Percentiles rank a stretch among this genome's conserved stretches.
Conservation (phyloP, 2,329 filamentous ascomycete species). For the Sarocladium oryzae region DNA sequence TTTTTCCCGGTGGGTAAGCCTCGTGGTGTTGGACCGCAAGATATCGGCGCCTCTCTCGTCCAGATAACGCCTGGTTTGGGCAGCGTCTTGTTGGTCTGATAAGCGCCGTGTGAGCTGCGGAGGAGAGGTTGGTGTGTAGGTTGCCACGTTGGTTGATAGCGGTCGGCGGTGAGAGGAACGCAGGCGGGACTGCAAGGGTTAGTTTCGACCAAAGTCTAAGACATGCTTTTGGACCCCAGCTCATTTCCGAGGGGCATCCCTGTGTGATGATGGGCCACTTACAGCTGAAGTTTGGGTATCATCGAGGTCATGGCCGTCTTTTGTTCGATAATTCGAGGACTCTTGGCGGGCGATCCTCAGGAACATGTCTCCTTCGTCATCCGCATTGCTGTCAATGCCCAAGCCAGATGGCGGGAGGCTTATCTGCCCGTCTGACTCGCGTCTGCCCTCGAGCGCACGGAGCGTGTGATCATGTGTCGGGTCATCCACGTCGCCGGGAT, state of each 20-base stretch:
- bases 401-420: constrained; percentile 36
- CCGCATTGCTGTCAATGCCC: constrained; percentile 31
- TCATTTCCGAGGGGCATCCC: too few relatives aligned
- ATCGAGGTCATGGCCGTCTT: constrained; percentile 21
- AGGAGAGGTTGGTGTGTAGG: constrained; percentile 43
- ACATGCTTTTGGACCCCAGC: too few relatives aligned
- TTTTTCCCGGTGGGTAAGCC: constrained; percentile 34
- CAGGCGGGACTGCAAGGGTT: constrained; percentile 37
- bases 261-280: too few relatives aligned
- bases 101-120: constrained; percentile 45
- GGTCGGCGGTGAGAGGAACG: constrained; percentile 45
- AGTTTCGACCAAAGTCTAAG: constrained; percentile 9
- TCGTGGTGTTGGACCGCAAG: constrained; percentile 38
- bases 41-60: constrained; percentile 36
- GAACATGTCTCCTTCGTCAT: constrained; percentile 53
- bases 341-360: constrained; percentile 53
- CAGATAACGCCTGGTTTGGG: constrained; percentile 29
- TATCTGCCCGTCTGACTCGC: constrained; percentile 24
- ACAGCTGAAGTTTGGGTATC: constrained; percentile 36
- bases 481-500: constrained; percentile 35
- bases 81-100: constrained; percentile 49
- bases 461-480: constrained; percentile 43
- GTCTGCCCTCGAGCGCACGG: constrained; percentile 42
- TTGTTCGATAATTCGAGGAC: constrained; percentile 28
- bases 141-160: constrained; percentile 43